Percentiles rank a stretch among this genome's conserved stretches.
Conservation (phyloP, 2,329 filamentous ascomycete genomes). For the Lachnellula occidentalis region DNA sequence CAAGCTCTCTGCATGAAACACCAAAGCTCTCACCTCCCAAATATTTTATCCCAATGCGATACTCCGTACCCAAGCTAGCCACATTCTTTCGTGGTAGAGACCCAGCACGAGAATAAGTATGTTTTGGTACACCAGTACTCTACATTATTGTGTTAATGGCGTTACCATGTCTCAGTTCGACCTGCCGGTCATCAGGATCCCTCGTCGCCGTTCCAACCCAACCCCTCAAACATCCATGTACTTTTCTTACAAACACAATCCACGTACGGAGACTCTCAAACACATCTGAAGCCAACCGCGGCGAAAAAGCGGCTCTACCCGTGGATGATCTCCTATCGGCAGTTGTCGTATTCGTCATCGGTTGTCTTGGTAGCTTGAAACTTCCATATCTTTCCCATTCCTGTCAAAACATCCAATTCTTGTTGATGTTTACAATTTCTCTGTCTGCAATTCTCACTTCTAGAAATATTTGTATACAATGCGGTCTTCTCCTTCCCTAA, state of each 20-base stretch:
- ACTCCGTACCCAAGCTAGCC: no score
- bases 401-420: background rate
- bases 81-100: no score
- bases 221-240: background rate
- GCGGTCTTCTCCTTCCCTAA: constrained; percentile 17
- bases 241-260: no score
- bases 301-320: constrained; percentile 3
- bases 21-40: background rate
- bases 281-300: constrained; percentile 10
- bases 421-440: background rate
- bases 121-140: no score
- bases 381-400: background rate
- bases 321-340: background rate
- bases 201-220: background rate
- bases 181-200: background rate
- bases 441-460: background rate
- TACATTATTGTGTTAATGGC: background rate
- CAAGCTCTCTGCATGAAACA: background rate
- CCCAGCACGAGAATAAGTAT: no score
- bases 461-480: constrained; percentile 12
- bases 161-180: background rate
- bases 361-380: constrained; percentile 14
- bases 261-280: constrained; percentile 8
- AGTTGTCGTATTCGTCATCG: constrained; percentile 10
- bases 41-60: no score